A percentile compares a stretch with the other conserved stretches of the same genome.
These are phyloP conservation scores for Calonectria pauciramosa DNA, from an alignment of 2,329 filamentous ascomycete genomes.

Conservation along the genomic window DNA sequence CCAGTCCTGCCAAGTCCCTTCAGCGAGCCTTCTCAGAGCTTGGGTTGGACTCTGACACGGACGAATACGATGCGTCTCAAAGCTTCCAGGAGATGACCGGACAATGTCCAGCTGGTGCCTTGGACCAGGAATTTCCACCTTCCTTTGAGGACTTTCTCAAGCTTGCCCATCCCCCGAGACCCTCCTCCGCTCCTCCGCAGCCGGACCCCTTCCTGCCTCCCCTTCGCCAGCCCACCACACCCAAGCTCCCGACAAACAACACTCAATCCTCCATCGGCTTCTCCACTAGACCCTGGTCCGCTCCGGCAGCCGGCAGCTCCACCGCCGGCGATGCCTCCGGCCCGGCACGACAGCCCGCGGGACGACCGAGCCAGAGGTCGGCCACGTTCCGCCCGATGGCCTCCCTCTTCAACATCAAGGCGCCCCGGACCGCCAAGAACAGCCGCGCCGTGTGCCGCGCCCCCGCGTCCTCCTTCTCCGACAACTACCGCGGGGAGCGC, in stretches of 20 bases:
- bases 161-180: not conserved
- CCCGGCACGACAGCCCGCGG: not conserved
- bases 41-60: not conserved
- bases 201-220: not conserved
- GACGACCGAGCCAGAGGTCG: not conserved
- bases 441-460: not conserved
- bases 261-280: not conserved
- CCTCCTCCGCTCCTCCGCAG: not conserved
- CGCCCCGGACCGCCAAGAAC: not conserved
- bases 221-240: not conserved
- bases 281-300: not conserved
- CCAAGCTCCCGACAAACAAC: not conserved
- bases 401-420: slow-evolving; percentile 26
- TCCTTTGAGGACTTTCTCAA: not conserved
- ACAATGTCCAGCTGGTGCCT: not conserved
- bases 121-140: not conserved
- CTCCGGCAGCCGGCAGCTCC: not conserved
- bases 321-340: not conserved
- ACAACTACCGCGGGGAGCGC: slow-evolving; percentile 54
- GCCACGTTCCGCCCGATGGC: slow-evolving; percentile 35
- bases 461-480: slow-evolving; percentile 43
- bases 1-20: not conserved
- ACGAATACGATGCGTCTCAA: not conserved
- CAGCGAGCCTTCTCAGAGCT: not conserved
- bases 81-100: not conserved